These are phyloP conservation scores for Alnus rubra DNA, from an alignment of 306 rosid genomes.

Conservation along the genomic window DNA sequence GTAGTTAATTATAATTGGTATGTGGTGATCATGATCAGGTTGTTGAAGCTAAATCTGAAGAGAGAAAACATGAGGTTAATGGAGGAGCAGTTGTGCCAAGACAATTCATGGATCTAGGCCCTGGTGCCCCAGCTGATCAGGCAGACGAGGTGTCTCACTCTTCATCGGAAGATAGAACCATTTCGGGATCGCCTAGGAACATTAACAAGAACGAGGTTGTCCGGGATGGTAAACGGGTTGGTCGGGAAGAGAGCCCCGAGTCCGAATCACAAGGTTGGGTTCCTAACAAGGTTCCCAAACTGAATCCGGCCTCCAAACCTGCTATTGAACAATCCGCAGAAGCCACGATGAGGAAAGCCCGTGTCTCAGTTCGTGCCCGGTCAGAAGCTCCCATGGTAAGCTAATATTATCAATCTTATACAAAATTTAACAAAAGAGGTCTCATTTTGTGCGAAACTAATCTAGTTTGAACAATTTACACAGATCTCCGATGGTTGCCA, in stretches of 20 bases:
- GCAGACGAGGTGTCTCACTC: slow-evolving; percentile 50
- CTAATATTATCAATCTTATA: neutral
- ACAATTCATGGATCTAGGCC: slow-evolving; percentile 68
- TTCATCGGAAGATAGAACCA: slow-evolving; percentile 77
- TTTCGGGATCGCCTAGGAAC: slow-evolving; percentile 64
- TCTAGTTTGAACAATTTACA: slow-evolving; percentile 6
- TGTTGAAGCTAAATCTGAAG: slow-evolving; percentile 47
- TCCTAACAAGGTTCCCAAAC: slow-evolving; percentile 58
- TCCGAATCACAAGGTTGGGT: slow-evolving; percentile 72
- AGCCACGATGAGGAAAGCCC: slow-evolving; percentile 96
- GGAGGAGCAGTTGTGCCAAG: slow-evolving; percentile 49
- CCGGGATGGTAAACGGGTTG: slow-evolving; percentile 43
- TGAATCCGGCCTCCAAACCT: slow-evolving; percentile 32
- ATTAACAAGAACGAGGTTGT: slow-evolving; percentile 29
- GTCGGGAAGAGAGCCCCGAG: slow-evolving; percentile 74
- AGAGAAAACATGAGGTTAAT: slow-evolving; percentile 32
- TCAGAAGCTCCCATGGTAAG: slow-evolving; percentile 94
- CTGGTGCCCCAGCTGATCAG: slow-evolving; percentile 40
- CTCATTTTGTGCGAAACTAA: neutral
- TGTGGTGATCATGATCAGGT: slow-evolving; percentile 30
- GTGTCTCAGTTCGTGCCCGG: slow-evolving; percentile 94
- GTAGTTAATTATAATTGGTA: neutral
- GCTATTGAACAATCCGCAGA: slow-evolving; percentile 58
- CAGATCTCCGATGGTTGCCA: slow-evolving; percentile 99
- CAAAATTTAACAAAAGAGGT: neutral